Conservation (phyloP, 768 basidiomycete species). For the Leccinum longicurvipes region DNA sequence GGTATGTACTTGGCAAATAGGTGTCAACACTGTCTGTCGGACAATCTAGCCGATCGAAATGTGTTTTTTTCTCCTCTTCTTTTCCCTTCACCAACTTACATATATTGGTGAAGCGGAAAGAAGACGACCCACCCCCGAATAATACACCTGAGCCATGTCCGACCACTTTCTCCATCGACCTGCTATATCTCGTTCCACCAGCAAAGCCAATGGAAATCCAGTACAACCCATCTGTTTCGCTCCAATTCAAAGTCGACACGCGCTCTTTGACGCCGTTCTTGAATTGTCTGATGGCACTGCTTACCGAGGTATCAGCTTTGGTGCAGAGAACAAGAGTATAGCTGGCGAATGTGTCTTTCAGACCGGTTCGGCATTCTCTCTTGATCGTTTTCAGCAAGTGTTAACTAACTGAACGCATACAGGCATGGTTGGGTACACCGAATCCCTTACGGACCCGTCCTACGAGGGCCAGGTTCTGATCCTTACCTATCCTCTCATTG, state of each 20-base stretch:
- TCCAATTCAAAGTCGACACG: slow-evolving; percentile 21
- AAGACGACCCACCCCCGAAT: slow-evolving; percentile 31
- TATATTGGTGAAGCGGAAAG: slow-evolving; percentile 45
- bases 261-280: slow-evolving; percentile 61
- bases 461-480: slow-evolving; percentile 98
- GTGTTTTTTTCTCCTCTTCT: slow-evolving; percentile 33
- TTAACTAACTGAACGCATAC: slow-evolving; percentile 19
- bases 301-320: slow-evolving; percentile 88
- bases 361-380: slow-evolving; percentile 66
- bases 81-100: slow-evolving; percentile 49
- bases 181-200: slow-evolving; percentile 43
- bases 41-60: slow-evolving; percentile 4
- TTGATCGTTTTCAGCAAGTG: slow-evolving; percentile 6
- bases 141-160: slow-evolving; percentile 12
- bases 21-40: slow-evolving; percentile 16
- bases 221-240: slow-evolving; percentile 36
- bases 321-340: slow-evolving; percentile 85
- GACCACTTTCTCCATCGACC: slow-evolving; percentile 37
- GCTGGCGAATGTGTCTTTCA: slow-evolving; percentile 99
- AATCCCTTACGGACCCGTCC: slow-evolving; percentile 96
- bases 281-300: slow-evolving; percentile 90
- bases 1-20: slow-evolving; percentile 15
- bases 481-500: slow-evolving; percentile 93
- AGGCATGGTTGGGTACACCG: slow-evolving; percentile 99
- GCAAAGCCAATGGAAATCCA: slow-evolving; percentile 32